These are phyloP conservation scores for Fusarium heterosporum DNA, from an alignment of 2,329 filamentous ascomycete species.

Conservation along the genomic window DNA sequence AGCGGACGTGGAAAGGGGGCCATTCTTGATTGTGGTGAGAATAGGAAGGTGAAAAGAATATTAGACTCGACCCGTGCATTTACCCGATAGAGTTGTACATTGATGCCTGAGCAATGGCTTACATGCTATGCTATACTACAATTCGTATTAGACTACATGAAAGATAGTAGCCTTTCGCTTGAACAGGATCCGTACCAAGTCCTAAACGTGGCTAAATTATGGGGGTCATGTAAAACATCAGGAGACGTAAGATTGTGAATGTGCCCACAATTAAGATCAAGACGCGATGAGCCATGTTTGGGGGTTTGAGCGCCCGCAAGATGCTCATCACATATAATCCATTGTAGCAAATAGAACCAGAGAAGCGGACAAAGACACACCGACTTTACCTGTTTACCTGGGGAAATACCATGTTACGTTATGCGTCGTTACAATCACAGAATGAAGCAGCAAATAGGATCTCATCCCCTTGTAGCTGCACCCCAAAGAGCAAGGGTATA, in stretches of 20 bases:
- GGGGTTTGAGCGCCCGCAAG: slow-evolving; percentile 20
- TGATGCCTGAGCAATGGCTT: slow-evolving; percentile 21
- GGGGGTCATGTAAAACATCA: slow-evolving; percentile 20
- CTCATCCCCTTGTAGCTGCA: slow-evolving; percentile 11
- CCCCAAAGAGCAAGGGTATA: slow-evolving; percentile 23
- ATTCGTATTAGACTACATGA: slow-evolving; percentile 27
- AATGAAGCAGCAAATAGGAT: slow-evolving; percentile 31
- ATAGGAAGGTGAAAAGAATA: background rate
- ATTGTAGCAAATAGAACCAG: background rate
- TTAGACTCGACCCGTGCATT: background rate
- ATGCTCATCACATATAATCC: background rate
- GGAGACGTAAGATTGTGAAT: slow-evolving; percentile 14
- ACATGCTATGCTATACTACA: slow-evolving; percentile 2
- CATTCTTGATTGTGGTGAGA: background rate
- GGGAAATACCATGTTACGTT: slow-evolving; percentile 27
- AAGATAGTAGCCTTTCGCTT: slow-evolving; percentile 1
- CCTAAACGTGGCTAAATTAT: slow-evolving; percentile 7
- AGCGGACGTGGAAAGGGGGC: background rate
- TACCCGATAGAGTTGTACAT: slow-evolving; percentile 1
- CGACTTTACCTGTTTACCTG: slow-evolving; percentile 32
- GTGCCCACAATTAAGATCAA: slow-evolving; percentile 11
- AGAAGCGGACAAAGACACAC: slow-evolving; percentile 19
- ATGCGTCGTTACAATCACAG: slow-evolving; percentile 10
- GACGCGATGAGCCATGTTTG: slow-evolving; percentile 22
- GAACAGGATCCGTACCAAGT: background rate